A percentile compares a stretch with the other conserved stretches of the same genome.
These are phyloP conservation scores for Leptographium lundbergii DNA, from an alignment of 2,329 filamentous ascomycete species.

Conservation along the genomic window DNA sequence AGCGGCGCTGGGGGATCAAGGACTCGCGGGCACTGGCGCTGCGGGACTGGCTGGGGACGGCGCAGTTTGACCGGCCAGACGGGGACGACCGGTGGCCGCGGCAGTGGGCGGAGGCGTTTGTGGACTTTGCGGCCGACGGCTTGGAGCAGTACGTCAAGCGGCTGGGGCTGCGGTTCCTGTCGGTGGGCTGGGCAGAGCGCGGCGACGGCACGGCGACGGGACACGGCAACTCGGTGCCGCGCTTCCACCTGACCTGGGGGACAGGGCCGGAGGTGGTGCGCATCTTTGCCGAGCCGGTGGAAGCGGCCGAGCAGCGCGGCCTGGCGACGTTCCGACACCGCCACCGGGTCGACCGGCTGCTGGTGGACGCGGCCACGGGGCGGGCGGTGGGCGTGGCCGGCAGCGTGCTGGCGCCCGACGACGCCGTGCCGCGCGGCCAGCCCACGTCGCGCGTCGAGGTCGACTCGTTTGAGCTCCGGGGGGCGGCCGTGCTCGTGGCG, in stretches of 20 bases:
- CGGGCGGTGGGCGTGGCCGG: slow-evolving; percentile 40
- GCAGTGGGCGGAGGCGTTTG: slow-evolving; percentile 50
- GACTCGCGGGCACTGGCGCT: slow-evolving; percentile 44
- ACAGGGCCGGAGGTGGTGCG: slow-evolving; percentile 47
- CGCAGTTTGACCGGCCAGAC: slow-evolving; percentile 41
- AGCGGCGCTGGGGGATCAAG: slow-evolving; percentile 44
- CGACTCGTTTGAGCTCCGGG: slow-evolving; percentile 39
- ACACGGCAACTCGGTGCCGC: slow-evolving; percentile 49
- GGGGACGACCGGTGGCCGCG: slow-evolving; percentile 44
- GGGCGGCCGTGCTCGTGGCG: slow-evolving; percentile 39
- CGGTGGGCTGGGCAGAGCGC: slow-evolving; percentile 49
- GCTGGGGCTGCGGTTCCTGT: slow-evolving; percentile 37
- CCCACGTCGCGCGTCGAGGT: slow-evolving; percentile 35
- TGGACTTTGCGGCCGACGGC: slow-evolving; percentile 46
- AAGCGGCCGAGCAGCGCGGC: slow-evolving; percentile 37
- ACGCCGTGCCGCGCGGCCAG: slow-evolving; percentile 33
- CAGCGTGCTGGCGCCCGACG: slow-evolving; percentile 37
- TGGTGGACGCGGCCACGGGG: slow-evolving; percentile 36
- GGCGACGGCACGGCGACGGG: slow-evolving; percentile 42
- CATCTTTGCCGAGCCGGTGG: slow-evolving; percentile 43
- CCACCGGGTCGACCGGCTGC: slow-evolving; percentile 43
- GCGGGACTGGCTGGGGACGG: slow-evolving; percentile 46
- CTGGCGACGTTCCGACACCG: slow-evolving; percentile 42
- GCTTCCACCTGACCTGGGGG: slow-evolving; percentile 52
- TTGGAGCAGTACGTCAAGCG: slow-evolving; percentile 45